Evolutionary conservation across 306 rosid genomes (phyloP).

Genomic region (Psophocarpus tetragonolobus): DNA sequence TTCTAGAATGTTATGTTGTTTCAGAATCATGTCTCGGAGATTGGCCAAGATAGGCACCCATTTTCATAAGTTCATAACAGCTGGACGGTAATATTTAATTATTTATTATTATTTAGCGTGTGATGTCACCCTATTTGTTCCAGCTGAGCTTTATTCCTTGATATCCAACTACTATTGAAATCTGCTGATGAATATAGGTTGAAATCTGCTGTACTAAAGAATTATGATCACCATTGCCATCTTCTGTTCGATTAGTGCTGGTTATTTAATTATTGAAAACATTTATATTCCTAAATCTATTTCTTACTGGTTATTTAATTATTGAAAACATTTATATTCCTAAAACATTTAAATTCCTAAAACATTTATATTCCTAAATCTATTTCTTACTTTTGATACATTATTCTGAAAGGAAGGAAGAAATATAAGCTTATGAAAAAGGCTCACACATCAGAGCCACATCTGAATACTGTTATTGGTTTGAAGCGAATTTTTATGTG

Average conservation of each 20-base stretch:
- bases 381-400: not conserved
- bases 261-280: not conserved
- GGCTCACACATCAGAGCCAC: not conserved
- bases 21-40: not conserved
- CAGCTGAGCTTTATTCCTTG: not conserved
- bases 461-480: not conserved
- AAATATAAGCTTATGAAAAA: not conserved
- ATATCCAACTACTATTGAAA: too few relatives aligned
- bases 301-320: not conserved
- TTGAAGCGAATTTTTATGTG: not conserved
- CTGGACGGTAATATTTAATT: slow-evolving; percentile 8
- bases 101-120: not conserved
- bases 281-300: too few relatives aligned
- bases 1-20: not conserved
- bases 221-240: not conserved
- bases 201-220: too few relatives aligned
- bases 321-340: not conserved
- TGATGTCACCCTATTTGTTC: not conserved
- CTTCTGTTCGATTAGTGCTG: not conserved
- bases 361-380: too few relatives aligned
- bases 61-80: slow-evolving; percentile 16
- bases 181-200: too few relatives aligned
- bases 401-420: not conserved
- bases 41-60: not conserved
- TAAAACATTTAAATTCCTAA: too few relatives aligned